Percentiles rank a stretch among this genome's conserved stretches.
These are phyloP conservation scores for Cercospora janseana DNA, from an alignment of 2,329 filamentous ascomycete genomes.

Conservation along the genomic window DNA sequence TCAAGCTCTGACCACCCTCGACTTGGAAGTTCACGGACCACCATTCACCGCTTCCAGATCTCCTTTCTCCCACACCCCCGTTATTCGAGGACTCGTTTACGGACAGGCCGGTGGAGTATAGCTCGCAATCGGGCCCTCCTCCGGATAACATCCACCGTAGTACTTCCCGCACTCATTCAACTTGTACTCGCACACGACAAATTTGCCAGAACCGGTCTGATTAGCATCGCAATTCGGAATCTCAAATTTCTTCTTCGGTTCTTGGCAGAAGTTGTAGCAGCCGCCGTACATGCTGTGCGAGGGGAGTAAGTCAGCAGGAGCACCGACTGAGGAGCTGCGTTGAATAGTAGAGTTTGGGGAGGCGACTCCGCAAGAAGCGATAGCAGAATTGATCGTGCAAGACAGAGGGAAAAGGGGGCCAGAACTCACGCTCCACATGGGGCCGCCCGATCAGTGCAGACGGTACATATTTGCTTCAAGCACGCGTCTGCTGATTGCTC, in stretches of 20 bases:
- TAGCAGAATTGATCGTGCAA: too few relatives aligned
- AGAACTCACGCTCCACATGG: too few relatives aligned
- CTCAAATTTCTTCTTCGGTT: conserved; percentile 3
- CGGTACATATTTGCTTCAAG: too few relatives aligned
- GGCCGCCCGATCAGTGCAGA: too few relatives aligned
- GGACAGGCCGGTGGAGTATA: conserved; percentile 2
- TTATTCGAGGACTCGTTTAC: background rate
- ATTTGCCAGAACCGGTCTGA: conserved; percentile 1
- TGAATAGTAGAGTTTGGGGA: too few relatives aligned
- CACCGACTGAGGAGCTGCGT: too few relatives aligned
- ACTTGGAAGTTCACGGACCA: background rate
- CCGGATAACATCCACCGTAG: conserved; percentile 12
- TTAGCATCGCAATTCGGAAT: conserved; percentile 14
- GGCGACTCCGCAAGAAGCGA: too few relatives aligned
- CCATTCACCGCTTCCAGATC: background rate
- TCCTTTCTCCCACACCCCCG: background rate
- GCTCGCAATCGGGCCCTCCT: conserved; percentile 1
- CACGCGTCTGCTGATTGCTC: too few relatives aligned
- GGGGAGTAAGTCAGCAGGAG: background rate
- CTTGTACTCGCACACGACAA: conserved; percentile 12
- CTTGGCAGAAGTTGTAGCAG: conserved; percentile 15
- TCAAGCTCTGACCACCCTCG: too few relatives aligned
- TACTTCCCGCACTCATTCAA: conserved; percentile 9
- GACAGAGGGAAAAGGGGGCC: too few relatives aligned
- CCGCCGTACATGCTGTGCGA: conserved; percentile 14